Evolutionary conservation across 495 filamentous ascomycete genomes (phyloP).

Genomic region (Hypomontagnella submonticulosa): DNA sequence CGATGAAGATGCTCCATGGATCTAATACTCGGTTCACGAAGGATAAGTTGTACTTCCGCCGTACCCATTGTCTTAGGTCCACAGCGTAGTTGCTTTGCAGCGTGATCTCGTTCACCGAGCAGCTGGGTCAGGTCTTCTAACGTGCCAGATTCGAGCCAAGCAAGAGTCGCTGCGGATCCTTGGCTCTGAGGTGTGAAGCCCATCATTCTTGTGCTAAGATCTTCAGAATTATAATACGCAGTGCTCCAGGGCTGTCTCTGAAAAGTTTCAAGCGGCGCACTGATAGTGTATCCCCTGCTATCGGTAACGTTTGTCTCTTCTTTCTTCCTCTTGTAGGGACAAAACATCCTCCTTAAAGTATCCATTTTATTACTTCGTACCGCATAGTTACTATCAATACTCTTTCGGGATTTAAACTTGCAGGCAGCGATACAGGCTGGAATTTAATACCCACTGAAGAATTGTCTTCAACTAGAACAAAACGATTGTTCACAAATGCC

Average conservation of each 20-base stretch:
- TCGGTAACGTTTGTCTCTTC: too few relatives aligned
- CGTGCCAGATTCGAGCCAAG: constrained; percentile 16
- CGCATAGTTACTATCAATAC: too few relatives aligned
- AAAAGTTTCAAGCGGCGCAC: constrained; percentile 1
- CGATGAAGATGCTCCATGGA: constrained; percentile 28
- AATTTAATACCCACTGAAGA: too few relatives aligned
- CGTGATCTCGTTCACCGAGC: constrained; percentile 25
- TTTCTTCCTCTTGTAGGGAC: too few relatives aligned
- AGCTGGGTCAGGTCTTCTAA: constrained; percentile 21
- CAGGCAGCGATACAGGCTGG: too few relatives aligned
- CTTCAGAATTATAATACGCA: too few relatives aligned
- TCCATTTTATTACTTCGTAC: too few relatives aligned
- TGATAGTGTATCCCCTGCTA: background rate
- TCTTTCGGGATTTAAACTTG: too few relatives aligned
- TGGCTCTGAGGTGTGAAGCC: constrained; percentile 24
- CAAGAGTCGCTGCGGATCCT: constrained; percentile 26
- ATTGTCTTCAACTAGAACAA: too few relatives aligned
- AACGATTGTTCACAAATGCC: too few relatives aligned
- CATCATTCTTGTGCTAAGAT: background rate
- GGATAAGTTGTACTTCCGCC: constrained; percentile 31
- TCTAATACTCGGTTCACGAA: constrained; percentile 30
- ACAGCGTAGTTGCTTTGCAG: constrained; percentile 8
- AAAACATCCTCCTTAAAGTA: too few relatives aligned
- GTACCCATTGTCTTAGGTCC: constrained; percentile 34
- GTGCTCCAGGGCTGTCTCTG: too few relatives aligned